Evolutionary conservation across 1,284 basidiomycete genomes (phyloP).

Genomic region (Austroboletus sp.): DNA sequence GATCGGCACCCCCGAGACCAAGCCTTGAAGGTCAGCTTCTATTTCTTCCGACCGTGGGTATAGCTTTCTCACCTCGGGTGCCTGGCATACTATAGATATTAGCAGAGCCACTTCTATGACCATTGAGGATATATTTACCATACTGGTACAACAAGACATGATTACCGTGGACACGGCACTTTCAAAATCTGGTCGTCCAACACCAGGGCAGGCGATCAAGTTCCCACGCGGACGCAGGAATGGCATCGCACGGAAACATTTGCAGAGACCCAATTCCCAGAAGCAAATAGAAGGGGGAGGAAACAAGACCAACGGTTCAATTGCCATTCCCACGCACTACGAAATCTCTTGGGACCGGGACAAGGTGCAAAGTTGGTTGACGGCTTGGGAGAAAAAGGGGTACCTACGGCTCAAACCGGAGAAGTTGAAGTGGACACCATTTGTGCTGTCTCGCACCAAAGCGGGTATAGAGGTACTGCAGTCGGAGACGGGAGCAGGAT

Average conservation of each 20-base stretch:
- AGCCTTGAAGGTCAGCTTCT: slow-evolving; percentile 66
- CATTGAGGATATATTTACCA: slow-evolving; percentile 77
- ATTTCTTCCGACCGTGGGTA: slow-evolving; percentile 7
- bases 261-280: slow-evolving; percentile 53
- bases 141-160: slow-evolving; percentile 74
- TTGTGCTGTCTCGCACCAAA: slow-evolving; percentile 62
- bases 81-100: slow-evolving; percentile 59
- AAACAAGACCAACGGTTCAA: slow-evolving; percentile 43
- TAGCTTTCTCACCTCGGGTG: slow-evolving; percentile 17
- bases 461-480: slow-evolving; percentile 38
- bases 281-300: slow-evolving; percentile 42
- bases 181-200: slow-evolving; percentile 50
- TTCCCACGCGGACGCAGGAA: slow-evolving; percentile 63
- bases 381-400: slow-evolving; percentile 72
- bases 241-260: slow-evolving; percentile 53
- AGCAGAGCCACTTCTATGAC: slow-evolving; percentile 86
- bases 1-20: slow-evolving; percentile 52
- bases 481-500: slow-evolving; percentile 20
- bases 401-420: slow-evolving; percentile 78
- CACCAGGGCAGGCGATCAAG: slow-evolving; percentile 70
- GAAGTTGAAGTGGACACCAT: slow-evolving; percentile 92
- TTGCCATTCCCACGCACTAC: slow-evolving; percentile 69
- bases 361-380: slow-evolving; percentile 63
- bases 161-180: slow-evolving; percentile 54
- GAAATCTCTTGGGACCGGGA: slow-evolving; percentile 68